Conservation (phyloP, 2,329 filamentous ascomycete species). For the Dothideomycetes sp. region DNA sequence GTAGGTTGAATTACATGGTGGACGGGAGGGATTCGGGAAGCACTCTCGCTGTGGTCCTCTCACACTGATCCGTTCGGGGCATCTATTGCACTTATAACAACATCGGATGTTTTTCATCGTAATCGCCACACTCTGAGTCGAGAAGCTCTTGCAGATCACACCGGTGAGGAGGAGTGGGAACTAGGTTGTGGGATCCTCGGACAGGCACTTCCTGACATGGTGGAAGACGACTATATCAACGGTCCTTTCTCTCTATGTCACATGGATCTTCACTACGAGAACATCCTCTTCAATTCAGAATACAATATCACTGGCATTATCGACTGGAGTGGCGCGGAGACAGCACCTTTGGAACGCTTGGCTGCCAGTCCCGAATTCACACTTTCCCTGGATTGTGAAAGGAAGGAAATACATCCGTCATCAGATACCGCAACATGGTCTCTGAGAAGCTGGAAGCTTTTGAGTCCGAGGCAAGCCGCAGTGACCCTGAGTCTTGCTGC, state of each 20-base stretch:
- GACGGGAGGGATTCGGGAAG: too few species aligned
- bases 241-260: conserved; percentile 28
- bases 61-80: too few species aligned
- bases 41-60: too few species aligned
- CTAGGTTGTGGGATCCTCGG: background rate
- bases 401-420: conserved; percentile 16
- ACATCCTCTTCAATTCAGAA: conserved; percentile 31
- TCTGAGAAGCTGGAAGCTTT: background rate
- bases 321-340: conserved; percentile 26
- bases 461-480: background rate
- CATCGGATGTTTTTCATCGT: too few species aligned
- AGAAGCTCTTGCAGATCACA: too few species aligned
- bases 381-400: conserved; percentile 19
- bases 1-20: too few species aligned
- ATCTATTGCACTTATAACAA: too few species aligned
- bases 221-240: conserved; percentile 6
- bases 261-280: conserved; percentile 25
- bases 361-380: conserved; percentile 22
- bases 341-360: conserved; percentile 24
- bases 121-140: too few species aligned
- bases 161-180: too few species aligned
- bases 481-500: background rate
- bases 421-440: too few species aligned
- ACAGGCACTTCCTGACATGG: background rate
- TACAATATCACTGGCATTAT: conserved; percentile 28